phyloP scores from a whole-genome alignment of 78 protist genomes.

The Salpingoeca rosetta region DNA sequence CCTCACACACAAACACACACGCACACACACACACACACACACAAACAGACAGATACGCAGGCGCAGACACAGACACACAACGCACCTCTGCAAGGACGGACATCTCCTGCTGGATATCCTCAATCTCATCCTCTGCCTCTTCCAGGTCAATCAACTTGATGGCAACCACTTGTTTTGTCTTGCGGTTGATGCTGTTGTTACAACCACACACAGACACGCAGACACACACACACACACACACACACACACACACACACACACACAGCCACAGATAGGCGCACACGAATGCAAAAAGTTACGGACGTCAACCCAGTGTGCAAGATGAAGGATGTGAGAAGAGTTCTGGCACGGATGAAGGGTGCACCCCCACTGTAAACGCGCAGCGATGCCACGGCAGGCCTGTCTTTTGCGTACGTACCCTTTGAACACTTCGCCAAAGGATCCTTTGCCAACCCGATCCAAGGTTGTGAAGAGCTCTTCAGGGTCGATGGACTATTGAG shows the following conservation, averaged over 20 bases:
- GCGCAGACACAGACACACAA: neutral
- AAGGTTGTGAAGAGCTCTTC: conserved; percentile 46
- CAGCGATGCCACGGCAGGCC: too few species aligned
- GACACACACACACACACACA: neutral
- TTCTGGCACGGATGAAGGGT: neutral
- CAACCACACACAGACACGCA: too few species aligned
- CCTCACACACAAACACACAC: neutral
- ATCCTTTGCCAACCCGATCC: conserved; percentile 70
- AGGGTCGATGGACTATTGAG: conserved; percentile 35
- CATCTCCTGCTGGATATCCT: conserved; percentile 86
- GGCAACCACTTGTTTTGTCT: conserved; percentile 65
- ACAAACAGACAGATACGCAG: neutral
- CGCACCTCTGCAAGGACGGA: conserved; percentile 17
- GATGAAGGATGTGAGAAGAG: neutral
- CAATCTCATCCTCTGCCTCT: conserved; percentile 89
- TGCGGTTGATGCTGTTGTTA: conserved; percentile 36
- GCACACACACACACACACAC: conserved; percentile 13
- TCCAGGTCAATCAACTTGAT: conserved; percentile 90
- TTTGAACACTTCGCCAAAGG: conserved; percentile 70
- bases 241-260: neutral
- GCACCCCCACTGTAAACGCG: too few species aligned
- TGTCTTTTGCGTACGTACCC: too few species aligned
- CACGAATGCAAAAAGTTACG: too few species aligned
- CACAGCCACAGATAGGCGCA: too few species aligned
- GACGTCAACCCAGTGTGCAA: too few species aligned